These are phyloP conservation scores for Metarhizium brunneum DNA, from an alignment of 2,329 filamentous ascomycete genomes.

Conservation along the genomic window DNA sequence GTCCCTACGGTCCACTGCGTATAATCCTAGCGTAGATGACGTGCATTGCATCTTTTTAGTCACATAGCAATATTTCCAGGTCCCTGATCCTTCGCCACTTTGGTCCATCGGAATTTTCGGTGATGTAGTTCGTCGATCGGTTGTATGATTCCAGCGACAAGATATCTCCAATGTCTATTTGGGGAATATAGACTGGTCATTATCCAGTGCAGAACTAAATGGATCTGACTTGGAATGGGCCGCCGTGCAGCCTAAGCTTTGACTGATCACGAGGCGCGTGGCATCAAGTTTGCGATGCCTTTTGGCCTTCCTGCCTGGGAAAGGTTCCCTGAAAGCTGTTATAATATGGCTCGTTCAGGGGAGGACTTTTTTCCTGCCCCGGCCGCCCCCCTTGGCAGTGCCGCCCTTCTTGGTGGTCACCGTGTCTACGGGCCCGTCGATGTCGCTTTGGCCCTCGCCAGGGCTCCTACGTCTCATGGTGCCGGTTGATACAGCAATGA, in stretches of 20 bases:
- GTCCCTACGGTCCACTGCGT: too few relatives aligned
- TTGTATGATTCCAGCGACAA: not conserved
- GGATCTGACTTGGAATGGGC: not conserved
- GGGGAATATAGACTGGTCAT: not conserved
- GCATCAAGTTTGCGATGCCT: not conserved
- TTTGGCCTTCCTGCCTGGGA: not conserved
- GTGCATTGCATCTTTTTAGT: too few relatives aligned
- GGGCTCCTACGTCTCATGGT: constrained; percentile 84
- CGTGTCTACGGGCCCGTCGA: constrained; percentile 40
- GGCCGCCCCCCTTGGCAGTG: constrained; percentile 25
- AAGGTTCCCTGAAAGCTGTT: too few relatives aligned
- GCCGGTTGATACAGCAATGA: constrained; percentile 57
- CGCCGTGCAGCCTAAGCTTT: not conserved
- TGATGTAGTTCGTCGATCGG: too few relatives aligned
- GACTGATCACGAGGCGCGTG: not conserved
- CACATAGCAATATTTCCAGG: too few relatives aligned
- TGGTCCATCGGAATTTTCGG: too few relatives aligned
- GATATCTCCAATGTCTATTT: not conserved
- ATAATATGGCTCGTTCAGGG: not conserved
- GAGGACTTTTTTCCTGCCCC: constrained; percentile 29
- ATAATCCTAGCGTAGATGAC: too few relatives aligned
- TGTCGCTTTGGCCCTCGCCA: constrained; percentile 58
- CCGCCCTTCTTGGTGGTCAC: constrained; percentile 28
- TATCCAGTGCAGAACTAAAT: not conserved
- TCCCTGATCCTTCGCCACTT: too few relatives aligned